Base-by-base conservation (phyloP, 2,329 filamentous ascomycete genomes). In the Fusarium subtropicale region DNA sequence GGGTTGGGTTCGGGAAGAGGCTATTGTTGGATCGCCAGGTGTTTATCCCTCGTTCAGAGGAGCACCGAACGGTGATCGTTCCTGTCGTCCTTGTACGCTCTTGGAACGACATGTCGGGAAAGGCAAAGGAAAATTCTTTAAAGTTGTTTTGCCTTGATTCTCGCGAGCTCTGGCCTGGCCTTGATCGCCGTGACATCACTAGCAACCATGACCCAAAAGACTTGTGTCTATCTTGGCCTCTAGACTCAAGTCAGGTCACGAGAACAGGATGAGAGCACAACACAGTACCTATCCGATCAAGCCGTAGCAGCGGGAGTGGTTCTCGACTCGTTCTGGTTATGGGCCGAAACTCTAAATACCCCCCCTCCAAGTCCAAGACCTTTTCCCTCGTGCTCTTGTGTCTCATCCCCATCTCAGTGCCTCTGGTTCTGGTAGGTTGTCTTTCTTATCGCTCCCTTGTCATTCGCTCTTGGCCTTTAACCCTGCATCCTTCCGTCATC, bases 141-240 rank as follows among this genome's bases (percentile, higher is more conserved):
- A 51, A n/a, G 18, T 10, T 50, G 33, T 24, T 41, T 45, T 55
- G 53, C 52, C 66, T 66, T 69, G 66, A 31, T 67, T 55, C 28
- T 55, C 18, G 30, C 36, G 20, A 34, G 39, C 31, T 47, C 24
- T 36, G 77, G 78, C 28, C 38, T 22, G 34, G 78, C 31, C 78
- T 83, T 55, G 84, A 82, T 15, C 66, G 82, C 13, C 81, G 81
- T 18, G 80, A 85, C 63, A 76, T 84, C 38, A 73, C 82, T 16
- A 28, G 30, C 30, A 46, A 39, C 30, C 26, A 45, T 45, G 26
- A 30, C 24, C 24, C 12, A 46, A 46, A 62, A 38, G 41, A 31
- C 46, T 39, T 39, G 36, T 39, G 36, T 26, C 46, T 38, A 59
- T 59, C 62, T 48, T 53, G 41, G 30, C 41, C 44, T 36, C 58